Conservation (phyloP, 108 stramenopile species). For the Skeletonema menzelii region DNA sequence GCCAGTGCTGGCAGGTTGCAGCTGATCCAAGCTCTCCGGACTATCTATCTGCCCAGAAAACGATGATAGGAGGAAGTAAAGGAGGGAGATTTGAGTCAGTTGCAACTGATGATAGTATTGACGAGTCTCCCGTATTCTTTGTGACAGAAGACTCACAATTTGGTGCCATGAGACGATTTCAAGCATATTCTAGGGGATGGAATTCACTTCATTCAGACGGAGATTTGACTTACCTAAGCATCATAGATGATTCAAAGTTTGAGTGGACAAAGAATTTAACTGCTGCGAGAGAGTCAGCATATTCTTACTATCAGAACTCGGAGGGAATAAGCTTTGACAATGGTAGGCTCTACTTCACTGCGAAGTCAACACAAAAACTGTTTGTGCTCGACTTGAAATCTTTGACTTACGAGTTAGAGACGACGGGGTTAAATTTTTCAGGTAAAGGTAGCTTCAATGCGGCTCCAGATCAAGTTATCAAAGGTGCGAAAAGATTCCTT, state of each 20-base stretch:
- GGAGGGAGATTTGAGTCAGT: constrained; percentile 44
- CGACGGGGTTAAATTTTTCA: neutral
- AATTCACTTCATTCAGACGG: constrained; percentile 1
- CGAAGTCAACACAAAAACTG: constrained; percentile 26
- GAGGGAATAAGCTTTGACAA: constrained; percentile 51
- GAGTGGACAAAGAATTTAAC: constrained; percentile 36
- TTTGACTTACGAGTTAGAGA: neutral
- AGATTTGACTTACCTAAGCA: neutral
- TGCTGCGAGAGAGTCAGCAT: constrained; percentile 18
- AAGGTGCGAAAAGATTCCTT: constrained; percentile 10
- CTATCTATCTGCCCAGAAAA: neutral
- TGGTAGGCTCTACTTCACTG: constrained; percentile 38
- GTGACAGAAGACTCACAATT: constrained; percentile 51
- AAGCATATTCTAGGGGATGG: neutral
- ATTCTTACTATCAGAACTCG: constrained; percentile 20
- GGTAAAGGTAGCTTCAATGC: constrained; percentile 26
- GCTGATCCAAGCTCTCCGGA: constrained; percentile 5
- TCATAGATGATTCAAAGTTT: constrained; percentile 19
- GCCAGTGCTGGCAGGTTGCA: constrained; percentile 41
- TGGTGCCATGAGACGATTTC: constrained; percentile 45
- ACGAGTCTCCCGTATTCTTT: constrained; percentile 29
- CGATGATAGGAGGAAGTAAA: neutral
- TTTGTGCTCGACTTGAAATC: constrained; percentile 35
- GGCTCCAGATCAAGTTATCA: constrained; percentile 53
- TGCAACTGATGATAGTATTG: constrained; percentile 27